phyloP scores from a whole-genome alignment of 2,329 filamentous ascomycete species.

The Diaporthe batatas region DNA sequence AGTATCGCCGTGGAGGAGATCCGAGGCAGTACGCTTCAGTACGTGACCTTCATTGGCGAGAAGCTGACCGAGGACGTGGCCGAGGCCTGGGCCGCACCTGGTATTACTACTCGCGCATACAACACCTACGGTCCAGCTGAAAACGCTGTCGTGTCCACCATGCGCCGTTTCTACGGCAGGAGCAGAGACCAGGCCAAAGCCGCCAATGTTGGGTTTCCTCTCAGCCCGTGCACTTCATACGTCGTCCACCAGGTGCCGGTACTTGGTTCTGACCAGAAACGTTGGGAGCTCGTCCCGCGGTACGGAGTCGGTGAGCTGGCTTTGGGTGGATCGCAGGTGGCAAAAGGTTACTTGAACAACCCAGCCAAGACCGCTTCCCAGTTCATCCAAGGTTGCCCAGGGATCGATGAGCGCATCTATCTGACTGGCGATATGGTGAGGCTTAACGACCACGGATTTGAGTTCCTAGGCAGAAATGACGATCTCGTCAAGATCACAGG shows the following conservation, averaged over 20 bases:
- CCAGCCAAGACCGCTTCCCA: conserved; percentile 36
- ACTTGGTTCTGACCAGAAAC: conserved; percentile 14
- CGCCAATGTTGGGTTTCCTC: conserved; percentile 44
- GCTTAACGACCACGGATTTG: conserved; percentile 38
- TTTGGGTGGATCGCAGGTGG: conserved; percentile 43
- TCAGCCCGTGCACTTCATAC: conserved; percentile 27
- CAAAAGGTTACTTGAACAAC: conserved; percentile 40
- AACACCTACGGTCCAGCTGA: conserved; percentile 37
- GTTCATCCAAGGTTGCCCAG: conserved; percentile 40
- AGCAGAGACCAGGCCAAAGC: conserved; percentile 51
- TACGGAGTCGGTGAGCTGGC: conserved; percentile 38
- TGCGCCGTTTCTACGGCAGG: conserved; percentile 41
- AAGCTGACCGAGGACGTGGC: conserved; percentile 51
- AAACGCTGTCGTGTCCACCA: conserved; percentile 46
- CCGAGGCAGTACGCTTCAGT: conserved; percentile 26
- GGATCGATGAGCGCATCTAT: conserved; percentile 40
- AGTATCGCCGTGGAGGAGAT: conserved; percentile 44
- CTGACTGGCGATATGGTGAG: conserved; percentile 45
- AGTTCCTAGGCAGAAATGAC: conserved; percentile 44
- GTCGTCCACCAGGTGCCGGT: conserved; percentile 28
- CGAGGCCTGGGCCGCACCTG: conserved; percentile 54
- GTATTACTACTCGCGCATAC: conserved; percentile 42
- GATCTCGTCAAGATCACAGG: conserved; percentile 43
- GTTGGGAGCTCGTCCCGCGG: conserved; percentile 32
- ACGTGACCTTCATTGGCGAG: conserved; percentile 53